These are phyloP conservation scores for Boechera divaricarpa DNA, from an alignment of 345 rosid species.

Conservation along the genomic window DNA sequence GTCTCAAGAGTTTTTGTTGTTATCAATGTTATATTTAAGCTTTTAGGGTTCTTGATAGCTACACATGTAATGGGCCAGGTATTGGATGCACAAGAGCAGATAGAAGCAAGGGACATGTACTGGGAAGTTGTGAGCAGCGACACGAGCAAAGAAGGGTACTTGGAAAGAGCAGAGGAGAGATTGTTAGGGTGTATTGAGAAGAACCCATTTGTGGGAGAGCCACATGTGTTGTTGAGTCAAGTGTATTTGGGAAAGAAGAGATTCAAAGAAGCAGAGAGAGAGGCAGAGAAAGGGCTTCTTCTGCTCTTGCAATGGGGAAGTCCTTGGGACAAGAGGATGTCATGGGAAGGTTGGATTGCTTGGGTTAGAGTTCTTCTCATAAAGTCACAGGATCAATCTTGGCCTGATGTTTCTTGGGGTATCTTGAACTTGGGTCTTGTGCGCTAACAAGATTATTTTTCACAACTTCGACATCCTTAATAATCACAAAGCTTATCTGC, in stretches of 20 bases:
- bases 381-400: constrained; percentile 81
- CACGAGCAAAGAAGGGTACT: constrained; percentile 48
- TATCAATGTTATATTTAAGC: not conserved
- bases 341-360: constrained; percentile 97
- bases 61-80: constrained; percentile 43
- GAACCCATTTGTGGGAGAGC: constrained; percentile 88
- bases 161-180: constrained; percentile 60
- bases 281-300: constrained; percentile 66
- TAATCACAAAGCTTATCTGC: not conserved
- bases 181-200: constrained; percentile 56
- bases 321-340: constrained; percentile 93
- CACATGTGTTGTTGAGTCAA: constrained; percentile 75
- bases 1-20: not conserved
- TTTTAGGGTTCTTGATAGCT: constrained; percentile 12
- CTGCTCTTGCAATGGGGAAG: constrained; percentile 88
- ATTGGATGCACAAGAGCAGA: constrained; percentile 61
- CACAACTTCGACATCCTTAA: not conserved
- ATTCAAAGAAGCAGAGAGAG: constrained; percentile 72
- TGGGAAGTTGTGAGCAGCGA: constrained; percentile 80
- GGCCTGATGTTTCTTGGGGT: constrained; percentile 88
- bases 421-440: constrained; percentile 83
- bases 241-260: constrained; percentile 60
- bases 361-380: constrained; percentile 79
- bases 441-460: constrained; percentile 40
- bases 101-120: constrained; percentile 66